Base-by-base conservation (phyloP, 176 grass and related monocot genomes). In the Panicum miliaceum region DNA sequence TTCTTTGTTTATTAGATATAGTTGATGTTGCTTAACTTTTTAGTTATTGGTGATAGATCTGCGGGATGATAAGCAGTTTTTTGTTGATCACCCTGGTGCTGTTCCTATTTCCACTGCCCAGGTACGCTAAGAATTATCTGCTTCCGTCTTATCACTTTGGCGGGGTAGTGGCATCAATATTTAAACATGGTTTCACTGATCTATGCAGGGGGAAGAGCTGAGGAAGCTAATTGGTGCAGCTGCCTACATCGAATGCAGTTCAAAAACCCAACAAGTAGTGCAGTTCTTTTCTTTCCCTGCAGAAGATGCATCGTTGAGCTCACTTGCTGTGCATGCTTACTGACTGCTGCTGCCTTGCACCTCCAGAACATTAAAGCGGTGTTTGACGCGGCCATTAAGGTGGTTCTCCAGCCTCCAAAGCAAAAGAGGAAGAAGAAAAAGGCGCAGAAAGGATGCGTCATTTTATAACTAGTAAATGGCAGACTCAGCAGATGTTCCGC, bases 151-250 rank as follows among this genome's bases (percentile, higher is more conserved):
- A 16, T 75, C 58, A 76, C 48, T 46, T 67, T 13, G 43, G 38
- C 15, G 4, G 26, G 58, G 60, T 40, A 41, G 74, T 34, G 62
- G 25, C 25, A 45, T 26, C 2, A 13, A 35, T 2, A 4, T 18
- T 11, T 64, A 32, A 34, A 52, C 12, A 32, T 84, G 48, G 6
- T 64, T 42, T 86, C 81, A 32, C 22, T 75, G 42, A 85, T 73
- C 64, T 69, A 7, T 32, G 2, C 60, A 97, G 95, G 95, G 92
- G 0, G 95, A 97, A 68, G 88, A 97, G 53, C 86, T 97, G 4
- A 89, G 92, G 75, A 97, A 94, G 82, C 90, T 90, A 90, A 93
- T 94, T 50, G 95, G 92, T 45, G 95, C 92, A 5, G 89, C 89
- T 3, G 90, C 92, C 43, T 97, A 93, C 50, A 94, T 93, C 6